These are phyloP conservation scores for Colletotrichum cuscutae DNA, from an alignment of 2,329 filamentous ascomycete genomes.

Conservation along the genomic window DNA sequence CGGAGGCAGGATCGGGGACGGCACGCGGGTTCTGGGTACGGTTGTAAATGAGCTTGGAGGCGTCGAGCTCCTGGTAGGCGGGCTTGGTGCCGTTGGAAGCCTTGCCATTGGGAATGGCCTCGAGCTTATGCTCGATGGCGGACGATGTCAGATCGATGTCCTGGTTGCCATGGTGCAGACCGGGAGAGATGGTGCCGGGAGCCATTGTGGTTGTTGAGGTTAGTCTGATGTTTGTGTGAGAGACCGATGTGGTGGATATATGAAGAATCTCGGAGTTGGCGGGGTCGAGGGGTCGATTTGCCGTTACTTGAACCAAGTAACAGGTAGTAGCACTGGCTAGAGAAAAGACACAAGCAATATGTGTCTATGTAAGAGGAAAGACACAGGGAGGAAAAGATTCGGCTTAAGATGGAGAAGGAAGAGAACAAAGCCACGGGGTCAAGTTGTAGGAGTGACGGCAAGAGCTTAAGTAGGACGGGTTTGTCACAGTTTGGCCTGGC, in stretches of 20 bases:
- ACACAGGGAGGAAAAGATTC: conserved; percentile 14
- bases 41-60: conserved; percentile 73
- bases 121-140: conserved; percentile 62
- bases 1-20: conserved; percentile 62
- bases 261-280: conserved; percentile 18
- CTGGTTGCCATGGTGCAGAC: conserved; percentile 56
- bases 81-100: conserved; percentile 46
- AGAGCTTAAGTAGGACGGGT: conserved; percentile 34
- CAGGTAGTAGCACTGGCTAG: neutral
- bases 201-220: conserved; percentile 37
- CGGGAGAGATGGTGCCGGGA: conserved; percentile 40
- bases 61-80: conserved; percentile 69
- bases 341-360: neutral
- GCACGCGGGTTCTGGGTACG: conserved; percentile 60
- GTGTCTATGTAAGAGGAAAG: neutral
- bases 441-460: conserved; percentile 9
- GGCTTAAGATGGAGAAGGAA: conserved; percentile 23
- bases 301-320: neutral
- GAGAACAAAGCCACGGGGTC: conserved; percentile 26
- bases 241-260: neutral
- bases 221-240: neutral
- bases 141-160: conserved; percentile 63
- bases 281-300: neutral
- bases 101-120: conserved; percentile 40
- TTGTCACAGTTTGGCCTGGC: conserved; percentile 14